Evolutionary conservation across 2,329 filamentous ascomycete species (phyloP), one percentile per base, ranked within the genome.

Genomic region (Epichloe baconii): DNA sequence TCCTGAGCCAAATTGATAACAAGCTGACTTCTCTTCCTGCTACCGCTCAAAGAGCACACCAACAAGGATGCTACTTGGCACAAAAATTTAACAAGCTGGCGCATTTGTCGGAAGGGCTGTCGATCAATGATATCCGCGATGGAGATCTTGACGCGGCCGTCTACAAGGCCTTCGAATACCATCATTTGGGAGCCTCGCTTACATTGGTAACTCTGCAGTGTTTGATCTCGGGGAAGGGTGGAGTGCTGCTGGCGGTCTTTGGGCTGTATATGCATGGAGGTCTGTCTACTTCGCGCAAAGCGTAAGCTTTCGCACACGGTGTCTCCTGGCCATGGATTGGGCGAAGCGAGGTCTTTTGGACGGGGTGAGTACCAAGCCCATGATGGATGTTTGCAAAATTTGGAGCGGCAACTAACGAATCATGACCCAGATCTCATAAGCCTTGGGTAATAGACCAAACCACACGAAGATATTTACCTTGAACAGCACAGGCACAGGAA

Each of bases 261-360:
- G 94, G 76, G 93, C 90, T 0, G 91, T 97, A 47, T 98, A 98
- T 66, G 80, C 95, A 36, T 98, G 93, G 93, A 76, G 93, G 55
- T 90, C 88, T 57, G 85, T 96, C 14, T 98, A 98, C 70, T 98
- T 98, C 72, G 89, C 93, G 12, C 88, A 98, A 74, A 95, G 88
- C 63, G 93, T 98, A 46, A 96, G 90, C 68, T 77, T 97, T 53
- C 76, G 93, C 58, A 98, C 93, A 26, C 80, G 91, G 55, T 79
- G 88, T 57, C 69, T 98, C 62, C 75, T 98, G 68, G 89, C 89
- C 17, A 96, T 98, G 93, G 93, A 98, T 67, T 98, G 93, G 93
- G 83, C 82, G n/a, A 98, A 97, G 79, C 78, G 94, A 65, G 87
- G 88, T 12, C 69, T 98, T 21, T 98, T 98, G 93, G 93, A 58